These are phyloP conservation scores for Psophocarpus tetragonolobus DNA, from an alignment of 306 rosid genomes.

Conservation along the genomic window DNA sequence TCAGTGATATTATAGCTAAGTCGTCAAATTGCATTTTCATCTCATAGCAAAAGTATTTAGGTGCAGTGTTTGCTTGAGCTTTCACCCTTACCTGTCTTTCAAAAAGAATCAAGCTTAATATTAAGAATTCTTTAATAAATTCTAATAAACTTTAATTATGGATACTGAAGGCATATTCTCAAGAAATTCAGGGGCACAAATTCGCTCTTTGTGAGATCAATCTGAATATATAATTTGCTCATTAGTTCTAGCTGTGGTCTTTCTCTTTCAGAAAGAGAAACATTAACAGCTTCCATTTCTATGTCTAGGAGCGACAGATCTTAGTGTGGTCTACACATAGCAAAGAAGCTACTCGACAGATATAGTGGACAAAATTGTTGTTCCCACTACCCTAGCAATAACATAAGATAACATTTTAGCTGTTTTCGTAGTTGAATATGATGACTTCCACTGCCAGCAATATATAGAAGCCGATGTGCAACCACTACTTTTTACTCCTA, in stretches of 20 bases:
- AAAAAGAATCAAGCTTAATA: background rate
- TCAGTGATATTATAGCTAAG: background rate
- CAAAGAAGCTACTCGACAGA: conserved; percentile 10
- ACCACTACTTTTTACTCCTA: conserved; percentile 25
- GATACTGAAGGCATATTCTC: background rate
- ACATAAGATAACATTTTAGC: background rate
- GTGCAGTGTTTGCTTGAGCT: background rate
- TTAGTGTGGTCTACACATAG: conserved; percentile 10
- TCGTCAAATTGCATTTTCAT: background rate
- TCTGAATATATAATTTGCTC: background rate
- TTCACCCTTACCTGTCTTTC: background rate
- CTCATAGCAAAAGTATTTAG: too few relatives aligned
- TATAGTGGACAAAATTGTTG: conserved; percentile 44
- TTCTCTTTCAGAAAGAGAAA: background rate
- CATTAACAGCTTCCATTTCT: background rate
- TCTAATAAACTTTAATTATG: background rate
- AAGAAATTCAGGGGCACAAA: background rate
- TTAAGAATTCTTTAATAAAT: background rate
- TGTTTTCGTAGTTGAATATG: conserved; percentile 8
- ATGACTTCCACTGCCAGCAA: conserved; percentile 33
- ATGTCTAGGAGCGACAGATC: background rate
- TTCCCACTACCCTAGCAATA: conserved; percentile 39
- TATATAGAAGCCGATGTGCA: background rate
- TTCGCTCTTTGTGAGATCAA: background rate
- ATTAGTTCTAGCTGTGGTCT: background rate